phyloP scores from a whole-genome alignment of 169 alveolate genomes.

The Plasmodium fragile region DNA sequence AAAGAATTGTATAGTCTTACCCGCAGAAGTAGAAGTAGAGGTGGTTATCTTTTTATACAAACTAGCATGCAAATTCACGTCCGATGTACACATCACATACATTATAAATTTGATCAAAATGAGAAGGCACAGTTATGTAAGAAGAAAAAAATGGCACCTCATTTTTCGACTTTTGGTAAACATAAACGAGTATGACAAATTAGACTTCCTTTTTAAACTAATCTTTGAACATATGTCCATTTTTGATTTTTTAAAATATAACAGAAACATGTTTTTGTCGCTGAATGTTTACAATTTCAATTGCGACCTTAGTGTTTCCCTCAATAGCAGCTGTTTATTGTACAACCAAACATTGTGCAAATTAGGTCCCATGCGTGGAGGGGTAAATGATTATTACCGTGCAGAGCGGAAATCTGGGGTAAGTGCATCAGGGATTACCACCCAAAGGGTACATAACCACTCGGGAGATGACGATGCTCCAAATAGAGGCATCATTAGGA shows the following conservation, averaged over 20 bases:
- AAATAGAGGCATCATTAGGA: not conserved
- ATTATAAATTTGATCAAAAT: slow-evolving; percentile 7
- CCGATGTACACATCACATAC: slow-evolving; percentile 13
- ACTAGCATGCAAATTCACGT: slow-evolving; percentile 40
- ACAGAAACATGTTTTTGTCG: slow-evolving; percentile 25
- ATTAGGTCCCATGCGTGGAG: not conserved
- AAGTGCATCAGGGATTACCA: not conserved
- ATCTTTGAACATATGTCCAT: slow-evolving; percentile 9
- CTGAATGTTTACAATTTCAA: slow-evolving; percentile 43
- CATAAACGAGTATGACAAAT: slow-evolving; percentile 58
- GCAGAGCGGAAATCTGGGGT: not conserved
- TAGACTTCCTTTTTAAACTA: slow-evolving; percentile 31
- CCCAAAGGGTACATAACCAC: not conserved
- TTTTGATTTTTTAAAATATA: slow-evolving; percentile 43
- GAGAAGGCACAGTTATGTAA: slow-evolving; percentile 18
- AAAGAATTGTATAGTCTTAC: not conserved
- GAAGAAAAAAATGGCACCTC: slow-evolving; percentile 15
- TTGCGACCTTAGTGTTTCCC: slow-evolving; percentile 39
- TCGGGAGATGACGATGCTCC: not conserved
- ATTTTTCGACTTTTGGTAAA: slow-evolving; percentile 39
- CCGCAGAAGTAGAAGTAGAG: slow-evolving; percentile 60
- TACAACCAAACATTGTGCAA: slow-evolving; percentile 12
- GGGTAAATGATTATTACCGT: not conserved
- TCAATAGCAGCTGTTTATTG: slow-evolving; percentile 26
- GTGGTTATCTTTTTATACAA: slow-evolving; percentile 36